Conservation (phyloP, 2,329 filamentous ascomycete species). For the Blastomyces gilchristii region DNA sequence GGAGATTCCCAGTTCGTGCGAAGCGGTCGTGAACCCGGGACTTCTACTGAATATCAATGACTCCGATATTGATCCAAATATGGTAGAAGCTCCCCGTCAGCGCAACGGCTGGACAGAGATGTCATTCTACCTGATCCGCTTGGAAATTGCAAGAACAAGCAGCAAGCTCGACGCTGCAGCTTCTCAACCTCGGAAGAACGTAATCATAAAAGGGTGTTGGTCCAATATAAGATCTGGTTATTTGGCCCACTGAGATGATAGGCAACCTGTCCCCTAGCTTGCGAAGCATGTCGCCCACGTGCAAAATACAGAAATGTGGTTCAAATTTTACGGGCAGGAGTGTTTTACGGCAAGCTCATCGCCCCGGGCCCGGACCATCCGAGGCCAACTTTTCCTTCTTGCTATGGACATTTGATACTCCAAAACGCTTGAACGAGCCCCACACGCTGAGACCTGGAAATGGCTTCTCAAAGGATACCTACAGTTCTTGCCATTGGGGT, state of each 20-base stretch:
- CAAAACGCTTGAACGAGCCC: constrained; percentile 14
- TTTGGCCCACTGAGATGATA: constrained; percentile 35
- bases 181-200: constrained; percentile 21
- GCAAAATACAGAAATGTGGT: constrained; percentile 62
- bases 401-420: constrained; percentile 54
- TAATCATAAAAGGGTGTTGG: constrained; percentile 38
- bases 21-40: constrained; percentile 25
- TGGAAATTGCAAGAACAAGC: constrained; percentile 36
- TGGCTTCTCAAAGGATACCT: constrained; percentile 17
- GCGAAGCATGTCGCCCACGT: constrained; percentile 55
- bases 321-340: constrained; percentile 59
- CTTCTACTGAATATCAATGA: constrained; percentile 38
- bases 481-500: constrained; percentile 15
- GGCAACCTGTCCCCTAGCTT: constrained; percentile 49
- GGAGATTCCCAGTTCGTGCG: constrained; percentile 23
- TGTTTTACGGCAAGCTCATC: constrained; percentile 29
- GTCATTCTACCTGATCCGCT: constrained; percentile 36
- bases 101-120: constrained; percentile 40
- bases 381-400: constrained; percentile 55
- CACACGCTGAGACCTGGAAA: constrained; percentile 14
- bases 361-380: constrained; percentile 40
- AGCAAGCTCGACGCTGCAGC: constrained; percentile 12
- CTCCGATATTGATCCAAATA: constrained; percentile 32
- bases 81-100: constrained; percentile 32
- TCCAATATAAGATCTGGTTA: constrained; percentile 41